Conservation (phyloP, 179 eudicot species). For the Patellifolia procumbens region DNA sequence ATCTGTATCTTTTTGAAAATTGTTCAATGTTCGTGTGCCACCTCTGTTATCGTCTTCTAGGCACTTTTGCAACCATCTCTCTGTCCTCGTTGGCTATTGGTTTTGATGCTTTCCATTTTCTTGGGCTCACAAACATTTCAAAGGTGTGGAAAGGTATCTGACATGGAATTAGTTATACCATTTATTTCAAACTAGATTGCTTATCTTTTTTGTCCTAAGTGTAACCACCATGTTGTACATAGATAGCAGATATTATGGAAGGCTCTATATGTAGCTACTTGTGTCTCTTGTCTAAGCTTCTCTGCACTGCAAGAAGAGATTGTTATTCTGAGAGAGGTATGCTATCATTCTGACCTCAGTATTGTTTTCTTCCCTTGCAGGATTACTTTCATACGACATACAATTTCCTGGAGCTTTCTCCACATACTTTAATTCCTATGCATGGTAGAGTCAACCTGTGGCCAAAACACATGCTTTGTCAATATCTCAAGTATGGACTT, state of each 20-base stretch:
- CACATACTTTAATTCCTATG: conserved; percentile 77
- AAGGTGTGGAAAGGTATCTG: neutral
- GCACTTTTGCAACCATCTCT: no score
- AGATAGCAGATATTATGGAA: neutral
- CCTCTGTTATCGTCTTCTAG: no score
- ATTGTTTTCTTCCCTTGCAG: conserved; percentile 40
- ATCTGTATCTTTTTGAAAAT: no score
- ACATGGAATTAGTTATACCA: neutral
- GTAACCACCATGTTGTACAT: neutral
- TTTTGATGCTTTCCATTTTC: neutral
- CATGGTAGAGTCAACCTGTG: conserved; percentile 90
- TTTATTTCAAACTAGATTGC: neutral
- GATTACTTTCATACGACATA: conserved; percentile 92
- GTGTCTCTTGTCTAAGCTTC: neutral
- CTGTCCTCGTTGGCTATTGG: no score
- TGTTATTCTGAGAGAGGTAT: neutral
- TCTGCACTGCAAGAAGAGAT: neutral
- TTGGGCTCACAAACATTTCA: neutral
- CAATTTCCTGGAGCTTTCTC: conserved; percentile 78
- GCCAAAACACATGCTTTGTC: conserved; percentile 94
- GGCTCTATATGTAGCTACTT: neutral
- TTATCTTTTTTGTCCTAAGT: neutral
- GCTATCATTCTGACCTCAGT: conserved; percentile 14
- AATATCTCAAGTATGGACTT: conserved; percentile 79
- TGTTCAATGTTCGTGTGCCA: no score